Evolutionary conservation across 2,329 filamentous ascomycete genomes (phyloP).

Genomic region (Nannizziopsis barbatae): DNA sequence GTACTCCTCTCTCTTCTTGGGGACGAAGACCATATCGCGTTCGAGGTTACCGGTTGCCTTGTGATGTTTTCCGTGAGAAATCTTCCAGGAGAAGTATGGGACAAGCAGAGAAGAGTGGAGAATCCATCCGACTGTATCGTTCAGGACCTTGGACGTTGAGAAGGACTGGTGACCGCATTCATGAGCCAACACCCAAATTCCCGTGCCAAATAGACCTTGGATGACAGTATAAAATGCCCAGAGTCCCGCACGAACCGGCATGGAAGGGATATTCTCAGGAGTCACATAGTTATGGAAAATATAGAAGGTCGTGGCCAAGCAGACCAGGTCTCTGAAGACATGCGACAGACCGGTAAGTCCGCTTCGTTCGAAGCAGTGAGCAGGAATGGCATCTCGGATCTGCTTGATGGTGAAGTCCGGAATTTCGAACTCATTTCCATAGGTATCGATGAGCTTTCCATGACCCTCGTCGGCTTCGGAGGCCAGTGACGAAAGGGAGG

Average conservation of each 20-base stretch:
- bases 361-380: conserved; percentile 91
- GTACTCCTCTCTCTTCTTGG: conserved; percentile 74
- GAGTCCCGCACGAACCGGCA: conserved; percentile 51
- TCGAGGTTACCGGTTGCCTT: conserved; percentile 96
- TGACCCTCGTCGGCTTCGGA: conserved; percentile 46
- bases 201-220: conserved; percentile 87
- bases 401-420: conserved; percentile 97
- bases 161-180: conserved; percentile 97
- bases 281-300: conserved; percentile 84
- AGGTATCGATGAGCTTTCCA: conserved; percentile 68
- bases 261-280: conserved; percentile 66
- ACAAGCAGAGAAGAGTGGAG: conserved; percentile 81
- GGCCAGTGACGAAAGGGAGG: conserved; percentile 80
- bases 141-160: conserved; percentile 79
- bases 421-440: conserved; percentile 86
- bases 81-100: conserved; percentile 99
- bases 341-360: conserved; percentile 64
- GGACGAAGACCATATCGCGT: conserved; percentile 98
- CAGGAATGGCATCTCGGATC: conserved; percentile 90
- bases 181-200: conserved; percentile 91
- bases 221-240: conserved; percentile 63
- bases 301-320: conserved; percentile 66
- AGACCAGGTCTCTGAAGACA: conserved; percentile 67
- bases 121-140: conserved; percentile 86
- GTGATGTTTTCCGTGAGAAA: conserved; percentile 98